Conservation (phyloP, 1,284 basidiomycete genomes). For the Pisolithus thermaeus region DNA sequence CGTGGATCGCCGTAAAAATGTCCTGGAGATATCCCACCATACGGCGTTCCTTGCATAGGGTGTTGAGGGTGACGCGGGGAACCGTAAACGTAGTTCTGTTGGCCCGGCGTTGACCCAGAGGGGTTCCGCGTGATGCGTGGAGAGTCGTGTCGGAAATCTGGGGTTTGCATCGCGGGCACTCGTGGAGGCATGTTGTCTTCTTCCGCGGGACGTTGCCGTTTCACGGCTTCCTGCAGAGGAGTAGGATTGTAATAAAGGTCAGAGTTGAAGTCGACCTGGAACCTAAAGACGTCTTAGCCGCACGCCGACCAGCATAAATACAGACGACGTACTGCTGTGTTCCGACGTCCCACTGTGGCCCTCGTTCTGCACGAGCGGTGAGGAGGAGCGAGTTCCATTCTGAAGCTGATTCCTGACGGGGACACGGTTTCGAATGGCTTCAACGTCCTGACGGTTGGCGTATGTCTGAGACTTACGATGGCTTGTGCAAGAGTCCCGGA, state of each 20-base stretch:
- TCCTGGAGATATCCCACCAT: constrained; percentile 26
- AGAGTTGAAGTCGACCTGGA: constrained; percentile 42
- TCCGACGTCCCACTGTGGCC: constrained; percentile 80
- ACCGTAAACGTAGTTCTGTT: constrained; percentile 28
- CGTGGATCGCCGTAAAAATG: constrained; percentile 33
- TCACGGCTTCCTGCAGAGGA: constrained; percentile 36
- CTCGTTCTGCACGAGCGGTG: constrained; percentile 70
- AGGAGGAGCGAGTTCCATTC: constrained; percentile 79
- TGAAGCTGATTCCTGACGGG: constrained; percentile 63
- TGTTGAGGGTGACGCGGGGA: constrained; percentile 31
- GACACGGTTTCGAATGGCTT: no score
- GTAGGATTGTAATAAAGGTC: constrained; percentile 49
- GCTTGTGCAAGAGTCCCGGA: constrained; percentile 45
- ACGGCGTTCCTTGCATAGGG: constrained; percentile 19
- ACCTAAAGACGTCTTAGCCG: constrained; percentile 30
- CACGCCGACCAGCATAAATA: background rate
- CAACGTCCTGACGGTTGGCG: no score
- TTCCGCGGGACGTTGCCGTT: constrained; percentile 29
- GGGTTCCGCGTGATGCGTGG: constrained; percentile 25
- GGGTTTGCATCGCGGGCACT: constrained; percentile 27
- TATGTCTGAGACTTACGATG: constrained; percentile 41
- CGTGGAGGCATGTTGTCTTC: constrained; percentile 20
- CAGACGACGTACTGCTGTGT: constrained; percentile 61
- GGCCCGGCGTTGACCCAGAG: constrained; percentile 20
- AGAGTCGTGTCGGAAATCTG: constrained; percentile 29